Percentiles rank a stretch among this genome's conserved stretches.
These are phyloP conservation scores for Lactarius vividus DNA, from an alignment of 768 basidiomycete genomes.

Conservation along the genomic window DNA sequence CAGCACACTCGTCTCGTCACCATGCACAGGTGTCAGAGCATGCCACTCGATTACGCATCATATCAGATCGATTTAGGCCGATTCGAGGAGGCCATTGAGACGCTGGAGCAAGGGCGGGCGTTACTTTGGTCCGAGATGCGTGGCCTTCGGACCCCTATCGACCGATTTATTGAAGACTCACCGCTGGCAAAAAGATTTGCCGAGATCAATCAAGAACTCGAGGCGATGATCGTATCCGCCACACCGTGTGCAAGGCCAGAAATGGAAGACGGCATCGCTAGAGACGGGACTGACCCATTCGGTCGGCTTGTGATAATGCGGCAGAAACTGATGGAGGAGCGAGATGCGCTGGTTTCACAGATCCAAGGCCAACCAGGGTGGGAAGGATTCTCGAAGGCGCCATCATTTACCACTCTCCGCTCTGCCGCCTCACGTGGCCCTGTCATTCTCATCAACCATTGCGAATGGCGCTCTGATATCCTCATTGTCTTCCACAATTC, in stretches of 20 bases:
- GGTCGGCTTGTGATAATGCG: no score
- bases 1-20: not conserved
- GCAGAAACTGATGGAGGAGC: no score
- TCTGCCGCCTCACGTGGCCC: no score
- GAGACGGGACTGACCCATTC: not conserved
- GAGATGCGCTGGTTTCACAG: not conserved
- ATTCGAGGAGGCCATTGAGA: not conserved
- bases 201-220: no score
- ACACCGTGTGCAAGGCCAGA: no score
- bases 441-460: no score
- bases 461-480: no score
- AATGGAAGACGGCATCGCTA: no score
- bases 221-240: no score
- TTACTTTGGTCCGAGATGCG: not conserved
- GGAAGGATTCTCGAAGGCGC: not conserved
- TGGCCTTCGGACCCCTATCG: not conserved
- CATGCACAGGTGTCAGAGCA: not conserved
- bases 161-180: not conserved
- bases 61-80: not conserved
- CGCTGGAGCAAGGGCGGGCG: not conserved
- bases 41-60: not conserved
- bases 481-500: no score
- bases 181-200: not conserved
- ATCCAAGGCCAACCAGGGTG: not conserved
- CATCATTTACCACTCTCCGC: not conserved